Conservation (phyloP, 176 grass and related monocot species). For the Zea luxurians region DNA sequence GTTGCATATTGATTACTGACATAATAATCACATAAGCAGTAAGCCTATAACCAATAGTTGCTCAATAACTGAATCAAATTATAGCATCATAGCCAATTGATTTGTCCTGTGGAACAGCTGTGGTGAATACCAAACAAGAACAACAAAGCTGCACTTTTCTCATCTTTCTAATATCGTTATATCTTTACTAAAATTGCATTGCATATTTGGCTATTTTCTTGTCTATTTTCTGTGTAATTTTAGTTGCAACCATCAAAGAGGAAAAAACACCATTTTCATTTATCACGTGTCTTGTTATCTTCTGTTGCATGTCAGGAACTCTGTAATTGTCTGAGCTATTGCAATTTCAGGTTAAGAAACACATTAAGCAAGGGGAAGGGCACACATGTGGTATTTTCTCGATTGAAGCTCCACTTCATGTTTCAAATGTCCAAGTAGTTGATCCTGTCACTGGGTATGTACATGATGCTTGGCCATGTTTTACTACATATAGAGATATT, state of each 20-base stretch:
- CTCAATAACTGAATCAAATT: no score
- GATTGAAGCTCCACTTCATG: conserved; percentile 99
- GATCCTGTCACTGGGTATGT: conserved; percentile 79
- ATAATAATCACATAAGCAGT: no score
- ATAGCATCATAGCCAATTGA: no score
- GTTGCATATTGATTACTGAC: no score
- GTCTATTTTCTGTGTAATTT: background rate
- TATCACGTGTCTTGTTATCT: background rate
- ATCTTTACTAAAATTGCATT: background rate
- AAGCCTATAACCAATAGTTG: no score
- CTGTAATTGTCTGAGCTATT: background rate
- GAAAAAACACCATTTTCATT: background rate
- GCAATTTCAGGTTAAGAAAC: conserved; percentile 87
- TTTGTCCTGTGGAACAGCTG: no score
- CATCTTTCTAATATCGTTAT: no score
- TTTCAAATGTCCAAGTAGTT: conserved; percentile 94
- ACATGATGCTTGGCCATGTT: conserved; percentile 26
- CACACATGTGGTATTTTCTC: no score
- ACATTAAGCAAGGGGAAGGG: no score
- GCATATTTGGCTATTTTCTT: background rate
- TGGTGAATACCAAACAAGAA: no score
- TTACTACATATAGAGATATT: no score
- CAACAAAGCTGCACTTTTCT: no score
- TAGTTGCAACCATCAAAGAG: background rate
- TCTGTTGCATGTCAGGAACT: background rate